phyloP scores from a whole-genome alignment of 106 monocot genomes.

The Apostasia ramifera region DNA sequence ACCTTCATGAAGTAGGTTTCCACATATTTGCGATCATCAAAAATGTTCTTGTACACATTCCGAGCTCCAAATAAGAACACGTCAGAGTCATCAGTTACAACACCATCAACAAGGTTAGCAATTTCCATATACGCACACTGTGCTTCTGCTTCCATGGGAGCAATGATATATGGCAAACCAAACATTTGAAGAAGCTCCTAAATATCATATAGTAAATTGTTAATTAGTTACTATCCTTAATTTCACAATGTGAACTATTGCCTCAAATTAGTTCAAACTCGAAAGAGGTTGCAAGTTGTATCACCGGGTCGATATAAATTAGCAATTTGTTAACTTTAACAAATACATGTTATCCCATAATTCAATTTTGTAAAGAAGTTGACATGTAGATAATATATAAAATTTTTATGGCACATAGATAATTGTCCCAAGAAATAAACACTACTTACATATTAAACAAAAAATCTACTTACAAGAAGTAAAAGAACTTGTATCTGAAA shows the following conservation, averaged over 20 bases:
- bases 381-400: too few relatives aligned
- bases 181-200: conserved; percentile 99
- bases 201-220: conserved; percentile 6
- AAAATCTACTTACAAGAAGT: too few relatives aligned
- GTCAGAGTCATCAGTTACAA: conserved; percentile 98
- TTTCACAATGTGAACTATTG: neutral
- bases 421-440: too few relatives aligned
- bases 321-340: too few relatives aligned
- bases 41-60: conserved; percentile 91
- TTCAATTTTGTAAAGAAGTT: too few relatives aligned
- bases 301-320: too few relatives aligned
- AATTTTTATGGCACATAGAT: too few relatives aligned
- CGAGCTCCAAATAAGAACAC: conserved; percentile 92
- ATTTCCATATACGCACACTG: conserved; percentile 98
- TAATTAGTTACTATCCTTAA: neutral
- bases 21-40: conserved; percentile 98
- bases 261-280: neutral
- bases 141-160: conserved; percentile 98
- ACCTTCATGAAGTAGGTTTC: conserved; percentile 99
- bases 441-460: too few relatives aligned
- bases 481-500: too few relatives aligned
- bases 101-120: conserved; percentile 80
- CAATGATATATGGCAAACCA: conserved; percentile 99
- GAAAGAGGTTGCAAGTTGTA: too few relatives aligned
- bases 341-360: too few relatives aligned